Conservation (phyloP, 192 early-diverging fungal genomes). For the Mortierella claussenii region DNA sequence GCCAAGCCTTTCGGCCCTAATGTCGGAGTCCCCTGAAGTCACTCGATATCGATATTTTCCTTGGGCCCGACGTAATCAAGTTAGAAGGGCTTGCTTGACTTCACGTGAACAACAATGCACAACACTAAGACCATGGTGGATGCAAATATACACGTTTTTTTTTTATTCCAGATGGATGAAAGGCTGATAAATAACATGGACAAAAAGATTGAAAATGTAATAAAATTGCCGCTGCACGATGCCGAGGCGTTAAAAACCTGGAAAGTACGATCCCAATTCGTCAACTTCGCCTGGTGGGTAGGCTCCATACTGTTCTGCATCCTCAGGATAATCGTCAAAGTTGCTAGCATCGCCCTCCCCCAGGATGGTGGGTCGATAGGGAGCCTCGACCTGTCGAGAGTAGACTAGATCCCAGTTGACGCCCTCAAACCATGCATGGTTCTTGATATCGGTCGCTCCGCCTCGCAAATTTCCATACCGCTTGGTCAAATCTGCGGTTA, state of each 20-base stretch:
- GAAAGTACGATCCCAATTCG: conserved; percentile 40
- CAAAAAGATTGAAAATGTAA: not conserved
- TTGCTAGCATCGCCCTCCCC: conserved; percentile 91
- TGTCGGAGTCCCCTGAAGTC: too few species aligned
- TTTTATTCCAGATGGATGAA: too few species aligned
- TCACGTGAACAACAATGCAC: too few species aligned
- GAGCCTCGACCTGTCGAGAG: conserved; percentile 80
- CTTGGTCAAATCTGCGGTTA: conserved; percentile 84
- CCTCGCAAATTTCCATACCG: conserved; percentile 86
- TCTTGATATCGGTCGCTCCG: conserved; percentile 90
- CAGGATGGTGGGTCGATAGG: conserved; percentile 83
- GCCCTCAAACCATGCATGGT: conserved; percentile 93
- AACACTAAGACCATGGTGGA: too few species aligned
- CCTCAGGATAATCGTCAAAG: conserved; percentile 67
- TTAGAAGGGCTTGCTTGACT: too few species aligned
- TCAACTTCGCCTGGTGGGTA: conserved; percentile 40
- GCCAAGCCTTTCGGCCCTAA: too few species aligned
- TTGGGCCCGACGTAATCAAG: too few species aligned
- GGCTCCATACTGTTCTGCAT: conserved; percentile 58
- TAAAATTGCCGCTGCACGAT: not conserved
- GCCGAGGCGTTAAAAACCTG: conserved; percentile 32
- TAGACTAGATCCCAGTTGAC: conserved; percentile 88
- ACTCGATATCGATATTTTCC: too few species aligned
- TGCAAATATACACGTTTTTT: too few species aligned
- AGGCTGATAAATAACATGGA: too few species aligned